Evolutionary conservation across 2,329 filamentous ascomycete genomes (phyloP), one percentile per base, ranked within the genome.

Genomic region (Aotearoamyces nothofagi): DNA sequence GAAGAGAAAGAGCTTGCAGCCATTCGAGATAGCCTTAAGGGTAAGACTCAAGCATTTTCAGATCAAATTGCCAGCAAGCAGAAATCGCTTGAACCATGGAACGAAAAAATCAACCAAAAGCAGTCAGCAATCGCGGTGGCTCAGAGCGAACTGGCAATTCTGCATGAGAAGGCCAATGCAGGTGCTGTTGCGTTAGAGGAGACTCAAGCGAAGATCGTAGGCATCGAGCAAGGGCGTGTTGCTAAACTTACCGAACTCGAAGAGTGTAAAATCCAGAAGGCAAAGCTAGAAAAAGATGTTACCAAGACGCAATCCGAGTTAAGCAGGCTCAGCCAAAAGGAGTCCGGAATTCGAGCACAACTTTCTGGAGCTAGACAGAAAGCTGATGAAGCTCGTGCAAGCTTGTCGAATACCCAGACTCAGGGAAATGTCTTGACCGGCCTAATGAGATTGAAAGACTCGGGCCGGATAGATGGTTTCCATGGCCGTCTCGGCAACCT

Each of bases 381-480:
- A 57, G 90, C 90, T 4, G 90, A 98, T 38, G 92, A 98, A 54
- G 90, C 90, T 12, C 76, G 83, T 36, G 86, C 84, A 4, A 94
- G 79, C 50, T 64, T 98, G 26, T 79, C 84, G 3, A 83, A 77
- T 38, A 92, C 78, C 1, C 87, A 96, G 49, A 92, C 83, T 9
- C 81, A 92, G 39, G 83, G 90, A 39, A 92, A 90, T 37, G 90
- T 98, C 4, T 65, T 96, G 31, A 78, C 80, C 19, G 87, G 86
- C 0, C 58, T 98, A 16, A 92, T 94, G 78, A 77, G 90, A 27
- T 71, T 98, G 55, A 90, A 83, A 47, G 90, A 96, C 47, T 94
- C 90, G 13, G 90, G 90, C 9, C 79, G 90, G 50, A 92, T 98
- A 38, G 86, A 94, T 45, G 90, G 92, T 2, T 98, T 98, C 56